Conservation (phyloP, 257 asterid genomes). For the Nemophila menziesii region DNA sequence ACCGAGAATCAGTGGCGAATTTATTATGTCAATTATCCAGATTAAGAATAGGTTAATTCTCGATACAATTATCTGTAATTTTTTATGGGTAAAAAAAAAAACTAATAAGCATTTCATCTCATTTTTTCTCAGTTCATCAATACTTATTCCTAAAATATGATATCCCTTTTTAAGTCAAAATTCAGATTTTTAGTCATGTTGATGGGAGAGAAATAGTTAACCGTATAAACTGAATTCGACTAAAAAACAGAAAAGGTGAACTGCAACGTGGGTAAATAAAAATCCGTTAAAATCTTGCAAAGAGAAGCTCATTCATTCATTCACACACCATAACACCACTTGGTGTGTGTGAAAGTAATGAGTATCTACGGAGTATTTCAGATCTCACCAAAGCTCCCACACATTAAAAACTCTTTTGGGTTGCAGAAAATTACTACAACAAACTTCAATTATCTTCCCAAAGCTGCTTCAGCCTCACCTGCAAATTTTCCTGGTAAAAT, state of each 20-base stretch:
- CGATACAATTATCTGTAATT: no score
- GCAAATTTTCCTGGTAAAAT: slow-evolving; percentile 39
- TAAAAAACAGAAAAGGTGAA: no score
- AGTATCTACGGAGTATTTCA: slow-evolving; percentile 12
- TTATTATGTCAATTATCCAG: no score
- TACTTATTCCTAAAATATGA: no score
- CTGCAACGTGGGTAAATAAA: not conserved
- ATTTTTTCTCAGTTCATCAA: no score
- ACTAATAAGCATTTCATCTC: no score
- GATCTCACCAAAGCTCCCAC: slow-evolving; percentile 15
- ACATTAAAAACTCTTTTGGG: slow-evolving; percentile 2
- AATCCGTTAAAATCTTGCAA: not conserved
- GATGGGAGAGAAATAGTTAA: no score
- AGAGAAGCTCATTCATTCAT: not conserved
- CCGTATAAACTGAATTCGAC: not conserved
- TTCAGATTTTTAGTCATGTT: no score
- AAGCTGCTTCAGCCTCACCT: slow-evolving; percentile 35
- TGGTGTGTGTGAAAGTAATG: slow-evolving; percentile 10
- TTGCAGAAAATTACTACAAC: not conserved
- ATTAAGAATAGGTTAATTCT: no score
- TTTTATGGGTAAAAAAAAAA: no score
- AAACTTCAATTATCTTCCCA: slow-evolving; percentile 9
- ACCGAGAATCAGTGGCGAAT: no score
- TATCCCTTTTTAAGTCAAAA: no score
- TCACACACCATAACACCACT: not conserved